Evolutionary conservation across 2,329 filamentous ascomycete species (phyloP), one percentile per base, ranked within the genome.

Genomic region (Leptographium flavum): DNA sequence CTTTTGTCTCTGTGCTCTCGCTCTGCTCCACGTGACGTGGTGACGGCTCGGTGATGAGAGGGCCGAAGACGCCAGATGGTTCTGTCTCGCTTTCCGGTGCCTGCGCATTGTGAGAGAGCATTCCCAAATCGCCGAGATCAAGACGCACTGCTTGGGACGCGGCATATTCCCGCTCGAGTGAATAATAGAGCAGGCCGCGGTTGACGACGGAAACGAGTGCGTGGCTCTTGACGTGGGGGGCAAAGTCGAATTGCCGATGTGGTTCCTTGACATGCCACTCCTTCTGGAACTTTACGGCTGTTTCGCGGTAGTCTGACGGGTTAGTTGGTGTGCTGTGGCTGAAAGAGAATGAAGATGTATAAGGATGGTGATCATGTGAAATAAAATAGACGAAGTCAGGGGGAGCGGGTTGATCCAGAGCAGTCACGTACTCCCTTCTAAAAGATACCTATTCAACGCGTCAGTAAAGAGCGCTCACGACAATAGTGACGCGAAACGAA

Each of bases 231-330:
- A 81, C 75, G 62, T 80, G 70, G 56, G 69, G 72, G 58, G 77
- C 77, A 61, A 81, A 81, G 49, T 71, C 66, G 50, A 81, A 73
- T 49, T 78, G 66, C 55, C 70, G 70, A 58, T 80, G 74, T 54
- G 77, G 77, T 60, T 74, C 68, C 56, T 69, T 65, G 52, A 78
- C 65, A 61, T 76, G 71, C 77, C 77, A 81, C 64, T 81, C 76
- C 59, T 80, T 79, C 57, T 80, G 76, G 54, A 81, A 74, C 58
- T 78, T 79, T 63, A 74, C 71, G 45, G 77, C 77, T 37, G 77
- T 79, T 60, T 81, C 77, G 62, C 73, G 71, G 65, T 79, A 81
- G 66, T 79, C 77, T 81, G 65, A 25, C 3, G 45, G n/a, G 49
- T 55, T 49, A 53, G 48, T 43, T 35, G 21, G 36, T 25, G 28